Evolutionary conservation across 306 rosid species (phyloP).

Genomic region (Phaseolus lunatus): DNA sequence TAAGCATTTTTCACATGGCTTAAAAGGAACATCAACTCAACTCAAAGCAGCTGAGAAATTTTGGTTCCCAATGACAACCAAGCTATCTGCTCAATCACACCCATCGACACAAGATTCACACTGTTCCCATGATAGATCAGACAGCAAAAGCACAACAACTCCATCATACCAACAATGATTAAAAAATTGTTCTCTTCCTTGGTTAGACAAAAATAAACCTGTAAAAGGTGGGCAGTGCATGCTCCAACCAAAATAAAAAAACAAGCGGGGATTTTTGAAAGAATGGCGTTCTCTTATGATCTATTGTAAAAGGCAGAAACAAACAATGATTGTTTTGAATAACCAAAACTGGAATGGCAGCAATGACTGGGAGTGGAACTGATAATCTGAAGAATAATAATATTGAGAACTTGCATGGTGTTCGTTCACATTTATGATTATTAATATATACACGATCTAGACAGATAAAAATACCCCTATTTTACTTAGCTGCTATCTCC

Average conservation of each 20-base stretch:
- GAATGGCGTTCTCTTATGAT: too few species aligned
- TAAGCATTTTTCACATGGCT: slow-evolving; percentile 53
- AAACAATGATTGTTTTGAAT: neutral
- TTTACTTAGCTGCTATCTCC: slow-evolving; percentile 34
- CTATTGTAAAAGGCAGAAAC: neutral
- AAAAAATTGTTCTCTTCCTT: neutral
- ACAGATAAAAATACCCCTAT: slow-evolving; percentile 29
- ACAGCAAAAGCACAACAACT: slow-evolving; percentile 9
- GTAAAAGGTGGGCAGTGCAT: neutral
- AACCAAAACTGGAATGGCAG: neutral
- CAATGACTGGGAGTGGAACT: neutral
- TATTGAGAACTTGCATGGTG: slow-evolving; percentile 37
- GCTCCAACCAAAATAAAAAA: neutral
- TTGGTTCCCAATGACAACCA: neutral
- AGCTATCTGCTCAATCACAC: slow-evolving; percentile 20
- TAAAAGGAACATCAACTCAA: slow-evolving; percentile 19
- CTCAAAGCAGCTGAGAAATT: neutral
- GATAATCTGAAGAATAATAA: slow-evolving; percentile 27
- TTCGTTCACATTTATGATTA: slow-evolving; percentile 46
- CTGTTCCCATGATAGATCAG: slow-evolving; percentile 14
- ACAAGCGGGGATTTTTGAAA: neutral
- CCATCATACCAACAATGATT: slow-evolving; percentile 3
- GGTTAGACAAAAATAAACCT: slow-evolving; percentile 11
- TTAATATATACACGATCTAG: slow-evolving; percentile 41
- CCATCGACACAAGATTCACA: neutral